Percentiles rank a stretch among this genome's conserved stretches.
phyloP scores from a whole-genome alignment of 306 rosid species.

The Glycine latifolia region DNA sequence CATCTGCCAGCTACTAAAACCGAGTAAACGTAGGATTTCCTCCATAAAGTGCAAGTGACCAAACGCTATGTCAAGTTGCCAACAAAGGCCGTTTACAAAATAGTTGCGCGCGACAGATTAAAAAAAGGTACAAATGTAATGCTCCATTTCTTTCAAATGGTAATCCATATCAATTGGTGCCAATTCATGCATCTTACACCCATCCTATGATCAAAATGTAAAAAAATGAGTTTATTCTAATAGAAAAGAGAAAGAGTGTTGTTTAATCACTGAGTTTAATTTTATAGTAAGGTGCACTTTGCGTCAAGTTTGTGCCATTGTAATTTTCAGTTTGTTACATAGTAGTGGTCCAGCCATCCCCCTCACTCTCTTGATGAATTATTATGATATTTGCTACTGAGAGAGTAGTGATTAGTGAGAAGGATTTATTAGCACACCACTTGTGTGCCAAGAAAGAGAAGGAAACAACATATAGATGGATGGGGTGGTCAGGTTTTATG shows the following conservation, averaged over 20 bases:
- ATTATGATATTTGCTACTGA: conserved; percentile 46
- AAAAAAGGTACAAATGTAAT: not conserved
- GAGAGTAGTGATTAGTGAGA: conserved; percentile 42
- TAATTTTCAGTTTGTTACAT: conserved; percentile 25
- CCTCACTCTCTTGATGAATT: conserved; percentile 41
- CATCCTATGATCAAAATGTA: not conserved
- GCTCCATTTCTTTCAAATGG: no score
- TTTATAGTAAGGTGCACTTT: conserved; percentile 38
- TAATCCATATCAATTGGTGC: not conserved
- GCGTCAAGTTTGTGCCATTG: conserved; percentile 39
- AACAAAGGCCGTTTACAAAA: conserved; percentile 26
- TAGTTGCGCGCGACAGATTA: conserved; percentile 26
- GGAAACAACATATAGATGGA: conserved; percentile 59
- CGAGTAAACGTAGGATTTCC: not conserved
- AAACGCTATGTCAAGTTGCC: conserved; percentile 14
- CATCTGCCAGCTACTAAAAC: not conserved
- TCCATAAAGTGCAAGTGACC: no score
- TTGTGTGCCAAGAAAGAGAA: conserved; percentile 43
- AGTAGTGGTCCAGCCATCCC: conserved; percentile 56
- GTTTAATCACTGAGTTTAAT: conserved; percentile 4
- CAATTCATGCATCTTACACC: conserved; percentile 36
- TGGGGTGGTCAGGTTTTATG: conserved; percentile 80
- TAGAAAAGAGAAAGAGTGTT: conserved; percentile 10
- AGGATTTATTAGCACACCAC: conserved; percentile 63
- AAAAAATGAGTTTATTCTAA: no score